Percentiles rank a stretch among this genome's conserved stretches.
Conservation (phyloP, 225 moss, liverwort and hornwort genomes). For the Ulota crispa region DNA sequence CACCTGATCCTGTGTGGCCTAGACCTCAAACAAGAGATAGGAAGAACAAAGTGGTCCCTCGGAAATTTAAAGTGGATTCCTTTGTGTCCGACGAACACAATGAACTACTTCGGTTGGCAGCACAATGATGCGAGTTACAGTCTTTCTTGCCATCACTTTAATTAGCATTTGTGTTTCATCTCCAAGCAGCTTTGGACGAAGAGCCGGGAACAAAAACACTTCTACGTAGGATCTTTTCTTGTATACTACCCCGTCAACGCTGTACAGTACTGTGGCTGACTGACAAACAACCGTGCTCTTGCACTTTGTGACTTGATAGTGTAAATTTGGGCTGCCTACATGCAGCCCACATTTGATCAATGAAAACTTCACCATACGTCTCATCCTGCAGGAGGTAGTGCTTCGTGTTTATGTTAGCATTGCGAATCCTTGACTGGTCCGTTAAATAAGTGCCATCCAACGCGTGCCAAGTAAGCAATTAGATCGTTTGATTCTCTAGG, state of each 20-base stretch:
- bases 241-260: constrained; percentile 32
- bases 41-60: constrained; percentile 34
- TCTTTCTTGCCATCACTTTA: constrained; percentile 3
- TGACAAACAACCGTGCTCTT: constrained; percentile 3
- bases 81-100: constrained; percentile 59
- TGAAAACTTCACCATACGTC: not conserved
- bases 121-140: constrained; percentile 34
- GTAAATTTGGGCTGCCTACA: constrained; percentile 26
- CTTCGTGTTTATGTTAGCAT: not conserved
- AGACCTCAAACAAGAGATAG: constrained; percentile 37
- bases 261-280: constrained; percentile 29
- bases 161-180: not conserved
- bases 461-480: too few relatives aligned
- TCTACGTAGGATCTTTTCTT: constrained; percentile 15
- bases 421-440: not conserved
- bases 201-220: not conserved
- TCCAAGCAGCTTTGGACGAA: constrained; percentile 19
- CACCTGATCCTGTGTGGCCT: constrained; percentile 67
- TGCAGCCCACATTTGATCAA: constrained; percentile 30
- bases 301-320: constrained; percentile 9
- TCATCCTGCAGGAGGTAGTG: not conserved
- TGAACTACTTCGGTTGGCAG: constrained; percentile 60
- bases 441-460: not conserved
- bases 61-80: constrained; percentile 54
- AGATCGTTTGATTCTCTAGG: too few relatives aligned